phyloP scores from a whole-genome alignment of 495 filamentous ascomycete genomes.

The Schizothecium vesticola region DNA sequence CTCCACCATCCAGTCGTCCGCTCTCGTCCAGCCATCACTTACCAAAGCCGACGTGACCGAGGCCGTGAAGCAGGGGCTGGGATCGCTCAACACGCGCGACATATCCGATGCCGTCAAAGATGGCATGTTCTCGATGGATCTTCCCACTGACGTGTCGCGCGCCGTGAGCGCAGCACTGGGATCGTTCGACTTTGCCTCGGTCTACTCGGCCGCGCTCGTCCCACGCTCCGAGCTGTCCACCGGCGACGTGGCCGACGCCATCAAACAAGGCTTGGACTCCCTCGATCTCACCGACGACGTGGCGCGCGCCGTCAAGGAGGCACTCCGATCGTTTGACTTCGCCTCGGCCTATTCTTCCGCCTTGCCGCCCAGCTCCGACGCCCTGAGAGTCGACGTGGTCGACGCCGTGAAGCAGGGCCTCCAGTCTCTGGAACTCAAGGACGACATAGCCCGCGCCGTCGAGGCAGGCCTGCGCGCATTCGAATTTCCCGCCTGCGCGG shows the following conservation, averaged over 20 bases:
- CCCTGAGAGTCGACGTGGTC: conserved; percentile 19
- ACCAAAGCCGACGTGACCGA: conserved; percentile 25
- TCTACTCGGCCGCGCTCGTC: conserved; percentile 16
- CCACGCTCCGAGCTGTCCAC: conserved; percentile 22
- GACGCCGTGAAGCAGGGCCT: conserved; percentile 29
- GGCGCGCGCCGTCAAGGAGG: conserved; percentile 15
- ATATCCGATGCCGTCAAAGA: conserved; percentile 26
- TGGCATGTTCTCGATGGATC: conserved; percentile 16
- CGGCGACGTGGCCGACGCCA: conserved; percentile 25
- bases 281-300: conserved; percentile 19
- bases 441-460: conserved; percentile 17
- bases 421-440: conserved; percentile 12
- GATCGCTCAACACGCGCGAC: conserved; percentile 20
- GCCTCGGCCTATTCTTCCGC: conserved; percentile 15
- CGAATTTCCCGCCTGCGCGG: conserved; percentile 11
- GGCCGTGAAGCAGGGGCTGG: conserved; percentile 25
- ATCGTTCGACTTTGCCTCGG: conserved; percentile 22
- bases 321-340: conserved; percentile 20
- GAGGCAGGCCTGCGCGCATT: conserved; percentile 16
- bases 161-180: conserved; percentile 18
- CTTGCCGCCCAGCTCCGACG: conserved; percentile 13
- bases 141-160: conserved; percentile 11
- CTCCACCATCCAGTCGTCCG: conserved; percentile 15
- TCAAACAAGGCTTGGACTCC: conserved; percentile 26
- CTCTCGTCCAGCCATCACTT: conserved; percentile 18